phyloP scores from a whole-genome alignment of 2,329 filamentous ascomycete genomes.

The Chaetomium olivaceum region DNA sequence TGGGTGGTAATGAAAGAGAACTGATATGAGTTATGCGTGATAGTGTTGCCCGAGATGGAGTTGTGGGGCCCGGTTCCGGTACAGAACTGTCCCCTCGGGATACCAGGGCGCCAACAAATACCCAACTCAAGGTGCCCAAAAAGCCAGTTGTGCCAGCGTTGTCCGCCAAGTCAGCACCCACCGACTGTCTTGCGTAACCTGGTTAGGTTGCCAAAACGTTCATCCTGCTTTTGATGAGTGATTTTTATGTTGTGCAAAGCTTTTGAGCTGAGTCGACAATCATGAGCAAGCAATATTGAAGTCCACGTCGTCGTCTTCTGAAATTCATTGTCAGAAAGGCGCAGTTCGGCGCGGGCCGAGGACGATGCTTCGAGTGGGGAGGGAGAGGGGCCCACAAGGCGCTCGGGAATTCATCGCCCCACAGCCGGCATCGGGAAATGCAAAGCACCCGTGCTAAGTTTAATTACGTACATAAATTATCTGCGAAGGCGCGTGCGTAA shows the following conservation, averaged over 20 bases:
- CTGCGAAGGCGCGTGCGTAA: not conserved
- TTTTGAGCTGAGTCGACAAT: not conserved
- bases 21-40: not conserved
- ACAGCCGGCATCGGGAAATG: not conserved
- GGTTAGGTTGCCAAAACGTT: not conserved
- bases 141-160: not conserved
- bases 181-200: not conserved
- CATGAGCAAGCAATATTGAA: not conserved
- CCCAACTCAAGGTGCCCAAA: not conserved
- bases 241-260: not conserved
- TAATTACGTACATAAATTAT: not conserved
- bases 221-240: not conserved
- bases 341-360: not conserved
- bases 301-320: not conserved
- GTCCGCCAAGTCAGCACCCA: not conserved
- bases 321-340: not conserved
- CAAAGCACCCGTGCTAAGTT: not conserved
- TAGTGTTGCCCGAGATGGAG: not conserved
- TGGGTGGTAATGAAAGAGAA: not conserved
- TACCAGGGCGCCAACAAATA: not conserved
- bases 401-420: not conserved
- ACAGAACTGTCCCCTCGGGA: not conserved
- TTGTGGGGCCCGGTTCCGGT: not conserved
- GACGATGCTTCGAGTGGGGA: not conserved
- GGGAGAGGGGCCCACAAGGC: not conserved